Conservation (phyloP, 108 stramenopile genomes). For the Nitzschia putrida region DNA sequence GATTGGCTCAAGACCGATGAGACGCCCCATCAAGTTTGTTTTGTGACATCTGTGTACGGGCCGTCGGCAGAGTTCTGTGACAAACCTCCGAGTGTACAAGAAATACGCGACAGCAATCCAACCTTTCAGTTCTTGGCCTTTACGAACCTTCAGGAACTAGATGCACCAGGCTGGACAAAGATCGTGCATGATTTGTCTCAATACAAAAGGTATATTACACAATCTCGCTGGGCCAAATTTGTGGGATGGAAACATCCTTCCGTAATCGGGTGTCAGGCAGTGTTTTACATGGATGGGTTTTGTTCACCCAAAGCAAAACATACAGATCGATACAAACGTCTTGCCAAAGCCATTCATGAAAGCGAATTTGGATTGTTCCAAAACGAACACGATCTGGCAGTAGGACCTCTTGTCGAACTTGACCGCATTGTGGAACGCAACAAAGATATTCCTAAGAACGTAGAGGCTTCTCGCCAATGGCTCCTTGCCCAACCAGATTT, state of each 20-base stretch:
- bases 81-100: constrained; percentile 16
- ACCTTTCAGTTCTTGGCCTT: constrained; percentile 36
- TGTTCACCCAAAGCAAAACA: constrained; percentile 21
- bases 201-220: constrained; percentile 27
- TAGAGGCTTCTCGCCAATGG: constrained; percentile 25
- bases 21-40: constrained; percentile 31
- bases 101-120: constrained; percentile 17
- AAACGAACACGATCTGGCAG: constrained; percentile 15
- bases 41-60: constrained; percentile 32
- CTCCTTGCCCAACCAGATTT: constrained; percentile 31
- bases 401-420: constrained; percentile 22
- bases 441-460: constrained; percentile 34
- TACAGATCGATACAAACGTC: constrained; percentile 19
- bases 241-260: constrained; percentile 22
- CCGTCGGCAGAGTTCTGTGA: constrained; percentile 8
- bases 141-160: constrained; percentile 22
- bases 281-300: constrained; percentile 44
- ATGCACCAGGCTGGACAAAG: constrained; percentile 36
- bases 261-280: constrained; percentile 28
- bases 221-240: constrained; percentile 36
- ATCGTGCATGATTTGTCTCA: constrained; percentile 1
- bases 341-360: constrained; percentile 21
- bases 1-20: constrained; percentile 2
- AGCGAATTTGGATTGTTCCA: constrained; percentile 24
- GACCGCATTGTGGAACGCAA: constrained; percentile 26